phyloP scores from a whole-genome alignment of 2,329 filamentous ascomycete genomes.

The Lecanosticta acicola region DNA sequence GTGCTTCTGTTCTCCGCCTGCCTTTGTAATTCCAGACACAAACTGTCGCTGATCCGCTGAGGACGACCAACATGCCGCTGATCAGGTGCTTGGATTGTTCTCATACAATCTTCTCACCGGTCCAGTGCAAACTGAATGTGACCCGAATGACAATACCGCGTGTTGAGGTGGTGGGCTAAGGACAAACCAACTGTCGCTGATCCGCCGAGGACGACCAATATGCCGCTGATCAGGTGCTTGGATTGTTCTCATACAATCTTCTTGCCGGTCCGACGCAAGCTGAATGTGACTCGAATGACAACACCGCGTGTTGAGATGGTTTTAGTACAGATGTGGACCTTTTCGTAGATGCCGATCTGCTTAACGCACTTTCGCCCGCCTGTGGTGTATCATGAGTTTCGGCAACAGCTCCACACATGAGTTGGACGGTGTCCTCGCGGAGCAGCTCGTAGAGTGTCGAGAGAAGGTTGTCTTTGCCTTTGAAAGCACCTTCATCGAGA shows the following conservation, averaged over 20 bases:
- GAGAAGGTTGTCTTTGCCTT: constrained; percentile 60
- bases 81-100: constrained; percentile 54
- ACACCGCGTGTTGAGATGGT: constrained; percentile 58
- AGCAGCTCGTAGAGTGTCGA: constrained; percentile 68
- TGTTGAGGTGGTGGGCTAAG: constrained; percentile 56
- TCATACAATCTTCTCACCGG: constrained; percentile 64
- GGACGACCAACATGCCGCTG: constrained; percentile 50
- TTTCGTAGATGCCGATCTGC: constrained; percentile 59
- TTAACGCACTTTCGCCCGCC: constrained; percentile 50
- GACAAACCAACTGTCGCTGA: too few relatives aligned
- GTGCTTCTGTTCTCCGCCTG: too few relatives aligned
- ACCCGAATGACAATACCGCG: constrained; percentile 62
- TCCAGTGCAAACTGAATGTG: constrained; percentile 62
- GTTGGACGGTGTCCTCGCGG: constrained; percentile 66
- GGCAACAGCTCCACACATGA: constrained; percentile 61
- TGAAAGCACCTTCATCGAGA: constrained; percentile 52
- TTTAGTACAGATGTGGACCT: constrained; percentile 62
- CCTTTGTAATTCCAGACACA: too few relatives aligned
- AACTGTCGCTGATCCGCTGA: too few relatives aligned
- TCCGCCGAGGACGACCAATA: constrained; percentile 52
- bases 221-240: constrained; percentile 51
- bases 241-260: constrained; percentile 63
- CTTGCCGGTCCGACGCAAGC: constrained; percentile 58
- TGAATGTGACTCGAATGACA: constrained; percentile 65
- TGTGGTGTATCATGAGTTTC: constrained; percentile 49